These are phyloP conservation scores for Inga laurina DNA, from an alignment of 306 rosid species.

Conservation along the genomic window DNA sequence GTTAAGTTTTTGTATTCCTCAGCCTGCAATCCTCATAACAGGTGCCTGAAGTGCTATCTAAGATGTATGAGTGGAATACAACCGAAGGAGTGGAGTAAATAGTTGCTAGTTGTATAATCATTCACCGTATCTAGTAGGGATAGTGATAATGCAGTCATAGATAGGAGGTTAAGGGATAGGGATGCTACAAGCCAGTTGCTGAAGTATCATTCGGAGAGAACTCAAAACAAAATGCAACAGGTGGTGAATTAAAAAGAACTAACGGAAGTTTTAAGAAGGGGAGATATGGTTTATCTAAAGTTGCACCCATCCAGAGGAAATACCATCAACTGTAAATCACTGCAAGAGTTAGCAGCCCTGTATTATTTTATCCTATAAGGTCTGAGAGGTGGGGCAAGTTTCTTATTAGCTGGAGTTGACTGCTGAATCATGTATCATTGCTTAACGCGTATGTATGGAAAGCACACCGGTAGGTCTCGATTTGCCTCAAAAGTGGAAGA, in stretches of 20 bases:
- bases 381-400: background rate
- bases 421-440: background rate
- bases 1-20: background rate
- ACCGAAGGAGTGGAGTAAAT: background rate
- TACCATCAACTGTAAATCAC: background rate
- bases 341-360: background rate
- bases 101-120: background rate
- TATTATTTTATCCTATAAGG: background rate
- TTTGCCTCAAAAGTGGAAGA: background rate
- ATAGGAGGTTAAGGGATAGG: background rate
- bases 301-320: background rate
- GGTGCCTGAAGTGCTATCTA: background rate
- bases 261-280: background rate
- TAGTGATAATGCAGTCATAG: background rate
- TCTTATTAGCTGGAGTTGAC: background rate
- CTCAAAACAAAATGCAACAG: background rate
- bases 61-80: background rate
- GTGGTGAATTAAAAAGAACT: background rate
- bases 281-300: background rate
- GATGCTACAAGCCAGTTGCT: background rate
- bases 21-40: background rate
- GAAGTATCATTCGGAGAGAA: background rate
- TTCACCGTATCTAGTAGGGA: background rate
- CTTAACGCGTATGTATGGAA: background rate
- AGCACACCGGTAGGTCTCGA: background rate